Evolutionary conservation across 345 rosid species (phyloP), one percentile per base, ranked within the genome.

Genomic region (Xanthoceras sorbifolium): DNA sequence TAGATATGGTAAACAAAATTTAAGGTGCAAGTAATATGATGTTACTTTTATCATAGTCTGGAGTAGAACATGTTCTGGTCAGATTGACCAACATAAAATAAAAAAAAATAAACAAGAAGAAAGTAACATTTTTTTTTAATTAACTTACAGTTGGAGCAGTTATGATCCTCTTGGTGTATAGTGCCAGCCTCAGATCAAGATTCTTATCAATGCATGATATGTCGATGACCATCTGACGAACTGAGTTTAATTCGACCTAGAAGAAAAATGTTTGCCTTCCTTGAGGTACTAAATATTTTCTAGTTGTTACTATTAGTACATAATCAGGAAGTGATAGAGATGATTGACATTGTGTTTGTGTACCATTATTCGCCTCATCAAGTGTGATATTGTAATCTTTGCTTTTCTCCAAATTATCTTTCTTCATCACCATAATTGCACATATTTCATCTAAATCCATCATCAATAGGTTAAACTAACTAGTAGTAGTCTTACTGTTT

Each of bases 131-230:
- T 48, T 48, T 3, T 14, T 14, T 48, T 17, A 17, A 23, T 32
- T 36, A 44, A 76, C 82, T 82, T 80, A 82, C 87, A 14, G 81
- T 42, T 4, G 75, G 72, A 72, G 74, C 52, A n/a, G 75, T 55
- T 50, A 85, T 34, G 70, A 67, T 78, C 81, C 64, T 87, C 82
- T 83, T 83, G 60, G 85, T 29, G 73, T 75, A 62, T 6, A 87
- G 67, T 82, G 78, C 76, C 59, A 87, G 68, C 90, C 90, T 83
- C 60, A 87, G 72, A 61, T 85, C 90, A 18, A 87, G 36, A 81
- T 79, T 76, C 76, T 72, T 87, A 71, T 81, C 74, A 34, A 87
- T 83, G 77, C 90, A 87, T 3, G 86, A 83, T 32, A 82, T 62
- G 44, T 87, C 90, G 14, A 36, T n/a, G 8, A 81, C 80, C 86